A percentile compares a stretch with the other conserved stretches of the same genome.
These are phyloP conservation scores for Narthecium ossifragum DNA, from an alignment of 106 monocot species.

Conservation along the genomic window DNA sequence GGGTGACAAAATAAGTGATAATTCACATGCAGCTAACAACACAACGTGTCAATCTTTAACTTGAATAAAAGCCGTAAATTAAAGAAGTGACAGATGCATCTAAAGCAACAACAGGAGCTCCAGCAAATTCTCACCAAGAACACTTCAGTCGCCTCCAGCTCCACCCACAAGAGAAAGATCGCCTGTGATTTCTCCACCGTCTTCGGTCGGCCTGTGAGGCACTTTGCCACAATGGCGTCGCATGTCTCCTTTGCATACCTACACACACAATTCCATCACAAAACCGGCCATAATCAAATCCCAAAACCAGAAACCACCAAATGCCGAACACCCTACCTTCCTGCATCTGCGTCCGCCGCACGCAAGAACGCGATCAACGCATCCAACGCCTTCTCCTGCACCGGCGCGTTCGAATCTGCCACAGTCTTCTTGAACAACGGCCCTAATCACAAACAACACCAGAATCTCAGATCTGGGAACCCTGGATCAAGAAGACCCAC, in stretches of 20 bases:
- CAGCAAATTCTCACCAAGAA: slow-evolving; percentile 62
- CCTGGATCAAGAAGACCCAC: slow-evolving; percentile 4
- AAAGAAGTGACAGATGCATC: not conserved
- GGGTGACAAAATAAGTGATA: too few relatives aligned
- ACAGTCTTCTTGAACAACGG: slow-evolving; percentile 92
- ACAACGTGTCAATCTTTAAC: not conserved
- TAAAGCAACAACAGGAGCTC: not conserved
- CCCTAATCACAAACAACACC: slow-evolving; percentile 22
- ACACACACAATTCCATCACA: slow-evolving; percentile 4
- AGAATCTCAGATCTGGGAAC: not conserved
- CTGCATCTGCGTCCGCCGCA: slow-evolving; percentile 89
- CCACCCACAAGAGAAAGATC: slow-evolving; percentile 86
- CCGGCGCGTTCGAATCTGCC: slow-evolving; percentile 93
- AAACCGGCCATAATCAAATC: not conserved
- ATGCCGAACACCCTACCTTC: slow-evolving; percentile 30
- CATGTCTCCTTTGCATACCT: slow-evolving; percentile 96
- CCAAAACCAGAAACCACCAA: not conserved
- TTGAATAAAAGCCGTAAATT: not conserved
- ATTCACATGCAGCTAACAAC: too few relatives aligned
- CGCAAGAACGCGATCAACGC: slow-evolving; percentile 70
- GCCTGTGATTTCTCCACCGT: slow-evolving; percentile 95
- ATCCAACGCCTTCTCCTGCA: slow-evolving; percentile 99
- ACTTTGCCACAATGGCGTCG: slow-evolving; percentile 91
- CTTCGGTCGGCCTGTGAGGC: slow-evolving; percentile 92
- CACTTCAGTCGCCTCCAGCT: slow-evolving; percentile 85